Base-by-base conservation (phyloP, 495 filamentous ascomycete genomes). In the Filosporella fistucella region DNA sequence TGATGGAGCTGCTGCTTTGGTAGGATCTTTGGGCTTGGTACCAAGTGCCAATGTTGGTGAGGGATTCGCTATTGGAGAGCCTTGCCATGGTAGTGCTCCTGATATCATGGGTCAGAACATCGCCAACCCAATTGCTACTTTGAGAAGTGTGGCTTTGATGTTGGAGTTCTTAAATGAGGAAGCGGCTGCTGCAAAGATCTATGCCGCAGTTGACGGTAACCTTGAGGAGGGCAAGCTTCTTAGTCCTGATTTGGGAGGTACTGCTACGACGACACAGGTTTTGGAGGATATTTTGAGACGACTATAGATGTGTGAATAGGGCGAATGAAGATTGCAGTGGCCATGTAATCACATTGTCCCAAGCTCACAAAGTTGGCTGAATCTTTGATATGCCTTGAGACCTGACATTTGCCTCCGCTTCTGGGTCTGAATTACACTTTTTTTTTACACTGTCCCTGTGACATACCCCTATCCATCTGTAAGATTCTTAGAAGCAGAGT, bases 11-110 rank as follows among this genome's bases (percentile, higher is more conserved):
- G 93, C 94, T 24, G 93, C 93, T 4, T 80, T 98, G 11, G 93
- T 98, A 28, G 93, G 91, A n/a, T 88, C 81, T 29, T 69, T 98
- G 34, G 93, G 93, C 49, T 78, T 98, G 7, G 94, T 98, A 1
- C 93, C 93, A n/a, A 85, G 78, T 51, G 93, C 93, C 46, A 99
- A 99, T 67, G 94, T 99, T 23, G 91, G 93, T 56, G 86, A 95
- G 62, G 77, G 73, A 26, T 96, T 99, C 61, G 94, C 86, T 55
- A 97, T 99, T 53, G 93, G 93, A 54, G 93, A 99, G 78, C 93
- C 93, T 45, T 99, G 93, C 72, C 93, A 99, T 68, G 93, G 93
- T 21, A 87, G 81, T 60, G 93, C 93, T 38, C 93, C 93, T 9
- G 93, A 99, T 62, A 99, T 99, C 61, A 81, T 88, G 78, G 94